phyloP scores from a whole-genome alignment of 140 eudicot species.

The Flaveria floridana region DNA sequence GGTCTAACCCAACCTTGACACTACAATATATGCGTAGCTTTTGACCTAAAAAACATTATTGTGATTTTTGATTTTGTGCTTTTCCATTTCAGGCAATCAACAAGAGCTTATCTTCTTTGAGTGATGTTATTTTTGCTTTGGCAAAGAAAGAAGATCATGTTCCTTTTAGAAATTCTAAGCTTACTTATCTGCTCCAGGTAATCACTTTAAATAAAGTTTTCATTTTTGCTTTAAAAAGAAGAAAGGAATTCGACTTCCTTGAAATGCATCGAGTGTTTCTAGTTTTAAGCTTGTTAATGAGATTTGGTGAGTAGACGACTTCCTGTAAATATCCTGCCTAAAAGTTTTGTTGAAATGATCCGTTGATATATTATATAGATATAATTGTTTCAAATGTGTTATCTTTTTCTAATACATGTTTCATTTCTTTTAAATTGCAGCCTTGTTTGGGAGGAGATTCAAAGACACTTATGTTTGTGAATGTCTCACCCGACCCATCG shows the following conservation, averaged over 20 bases:
- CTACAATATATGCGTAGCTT: background rate
- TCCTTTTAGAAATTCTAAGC: slow-evolving; percentile 90
- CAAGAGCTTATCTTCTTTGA: slow-evolving; percentile 78
- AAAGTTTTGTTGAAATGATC: background rate
- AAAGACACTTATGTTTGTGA: slow-evolving; percentile 85
- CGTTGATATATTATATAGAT: background rate
- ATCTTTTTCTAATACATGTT: background rate
- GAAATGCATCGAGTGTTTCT: background rate
- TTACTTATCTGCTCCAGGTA: slow-evolving; percentile 97
- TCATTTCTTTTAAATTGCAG: slow-evolving; percentile 32
- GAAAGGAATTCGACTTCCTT: background rate
- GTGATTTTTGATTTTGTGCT: slow-evolving; percentile 4
- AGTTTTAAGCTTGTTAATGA: no score
- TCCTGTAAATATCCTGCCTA: background rate
- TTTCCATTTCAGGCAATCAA: slow-evolving; percentile 66
- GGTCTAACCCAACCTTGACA: slow-evolving; percentile 34
- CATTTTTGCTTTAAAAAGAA: background rate
- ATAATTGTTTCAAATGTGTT: background rate
- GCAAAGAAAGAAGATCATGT: slow-evolving; percentile 92
- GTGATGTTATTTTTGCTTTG: slow-evolving; percentile 86
- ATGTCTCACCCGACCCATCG: slow-evolving; percentile 73
- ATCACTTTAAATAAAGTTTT: background rate
- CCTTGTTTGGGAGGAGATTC: slow-evolving; percentile 98
- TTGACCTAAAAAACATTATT: background rate
- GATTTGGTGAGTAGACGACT: background rate